phyloP scores from a whole-genome alignment of 148 eudicot genomes.

The Rheum nobile region DNA sequence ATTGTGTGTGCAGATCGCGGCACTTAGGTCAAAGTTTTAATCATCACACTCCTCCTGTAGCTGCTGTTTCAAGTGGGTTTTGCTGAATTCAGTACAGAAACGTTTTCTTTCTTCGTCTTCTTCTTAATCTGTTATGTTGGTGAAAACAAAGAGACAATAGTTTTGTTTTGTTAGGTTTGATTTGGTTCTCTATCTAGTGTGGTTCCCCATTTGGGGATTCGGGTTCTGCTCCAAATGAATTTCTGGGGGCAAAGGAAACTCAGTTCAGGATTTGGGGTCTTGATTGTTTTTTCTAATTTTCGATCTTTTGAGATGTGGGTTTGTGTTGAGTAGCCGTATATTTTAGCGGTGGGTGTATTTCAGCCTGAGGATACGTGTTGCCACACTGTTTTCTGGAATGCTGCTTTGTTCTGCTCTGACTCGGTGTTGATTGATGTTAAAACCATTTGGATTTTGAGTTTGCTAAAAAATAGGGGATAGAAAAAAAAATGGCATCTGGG shows the following conservation, averaged over 20 bases:
- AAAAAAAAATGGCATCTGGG: slow-evolving; percentile 23
- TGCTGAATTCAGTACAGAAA: not conserved
- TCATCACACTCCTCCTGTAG: not conserved
- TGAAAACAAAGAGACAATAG: not conserved
- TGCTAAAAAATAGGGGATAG: slow-evolving; percentile 3
- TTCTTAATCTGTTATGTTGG: not conserved
- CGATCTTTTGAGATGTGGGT: slow-evolving; percentile 19
- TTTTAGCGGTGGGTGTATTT: slow-evolving; percentile 15
- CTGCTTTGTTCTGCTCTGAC: not conserved
- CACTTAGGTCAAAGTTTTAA: not conserved
- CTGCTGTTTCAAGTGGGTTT: not conserved
- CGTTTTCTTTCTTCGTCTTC: not conserved
- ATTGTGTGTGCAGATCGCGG: slow-evolving; percentile 2
- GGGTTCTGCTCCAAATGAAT: slow-evolving; percentile 24
- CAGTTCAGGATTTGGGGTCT: slow-evolving; percentile 26
- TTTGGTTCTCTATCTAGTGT: not conserved
- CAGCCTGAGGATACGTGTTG: slow-evolving; percentile 3
- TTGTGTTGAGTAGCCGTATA: slow-evolving; percentile 14
- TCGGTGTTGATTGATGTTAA: not conserved
- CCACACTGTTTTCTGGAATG: not conserved
- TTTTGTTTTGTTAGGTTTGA: not conserved
- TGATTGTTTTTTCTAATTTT: slow-evolving; percentile 9
- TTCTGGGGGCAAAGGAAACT: slow-evolving; percentile 12
- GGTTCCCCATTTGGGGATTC: slow-evolving; percentile 9
- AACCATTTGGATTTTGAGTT: slow-evolving; percentile 10